Evolutionary conservation across 1,139 yeast genomes (phyloP).

Genomic region (Yamadazyma friedrichii): DNA sequence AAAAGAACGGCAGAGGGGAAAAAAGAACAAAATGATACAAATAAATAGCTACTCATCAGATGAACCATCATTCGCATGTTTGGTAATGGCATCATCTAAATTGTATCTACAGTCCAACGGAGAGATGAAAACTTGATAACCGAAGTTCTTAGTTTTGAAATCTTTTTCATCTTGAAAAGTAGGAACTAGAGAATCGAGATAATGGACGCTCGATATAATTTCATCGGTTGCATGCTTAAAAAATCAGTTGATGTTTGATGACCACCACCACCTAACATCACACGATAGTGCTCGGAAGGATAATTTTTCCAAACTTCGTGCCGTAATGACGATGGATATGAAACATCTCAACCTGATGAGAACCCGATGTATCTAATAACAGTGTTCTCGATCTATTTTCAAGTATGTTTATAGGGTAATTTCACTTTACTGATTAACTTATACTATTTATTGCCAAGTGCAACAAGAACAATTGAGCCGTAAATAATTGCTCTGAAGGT

Average conservation of each 20-base stretch:
- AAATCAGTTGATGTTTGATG: too few relatives aligned
- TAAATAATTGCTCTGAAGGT: conserved; percentile 34
- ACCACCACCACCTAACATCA: conserved; percentile 97
- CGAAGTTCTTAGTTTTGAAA: conserved; percentile 53
- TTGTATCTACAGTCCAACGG: conserved; percentile 39
- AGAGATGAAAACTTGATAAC: conserved; percentile 73
- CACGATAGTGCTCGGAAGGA: conserved; percentile 65
- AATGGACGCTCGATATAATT: conserved; percentile 48
- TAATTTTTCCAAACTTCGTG: conserved; percentile 75
- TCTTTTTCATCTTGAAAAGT: conserved; percentile 71
- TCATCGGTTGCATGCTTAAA: conserved; percentile 14
- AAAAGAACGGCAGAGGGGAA: too few relatives aligned
- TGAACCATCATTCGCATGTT: conserved; percentile 23
- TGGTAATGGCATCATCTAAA: conserved; percentile 34
- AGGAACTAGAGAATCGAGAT: conserved; percentile 59
- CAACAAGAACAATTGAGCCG: conserved; percentile 42
- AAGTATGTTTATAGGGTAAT: conserved; percentile 6
- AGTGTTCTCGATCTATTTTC: neutral
- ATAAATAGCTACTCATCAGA: too few relatives aligned
- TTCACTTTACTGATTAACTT: conserved; percentile 24
- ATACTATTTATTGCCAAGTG: conserved; percentile 44
- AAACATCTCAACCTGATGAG: conserved; percentile 69
- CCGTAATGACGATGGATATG: conserved; percentile 80
- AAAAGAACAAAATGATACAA: too few relatives aligned
- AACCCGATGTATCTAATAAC: conserved; percentile 60